Base-by-base conservation (phyloP, 2,329 filamentous ascomycete genomes). In the Tolypocladium guangdongense region DNA sequence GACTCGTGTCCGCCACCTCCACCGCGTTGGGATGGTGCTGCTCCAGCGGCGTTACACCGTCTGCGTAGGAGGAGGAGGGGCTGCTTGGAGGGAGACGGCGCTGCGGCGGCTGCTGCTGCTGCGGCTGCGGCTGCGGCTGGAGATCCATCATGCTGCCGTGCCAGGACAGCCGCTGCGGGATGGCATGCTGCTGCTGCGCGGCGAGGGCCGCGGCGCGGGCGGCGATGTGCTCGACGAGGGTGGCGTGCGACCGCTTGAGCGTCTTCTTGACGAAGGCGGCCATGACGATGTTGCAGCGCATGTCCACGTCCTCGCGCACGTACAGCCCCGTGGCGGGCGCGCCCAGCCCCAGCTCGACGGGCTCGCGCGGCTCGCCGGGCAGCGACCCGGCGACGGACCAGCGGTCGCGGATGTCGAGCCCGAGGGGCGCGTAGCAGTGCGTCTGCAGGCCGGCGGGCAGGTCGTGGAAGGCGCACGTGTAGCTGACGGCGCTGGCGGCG, bases 401-500 rank as follows among this genome's bases (percentile, higher is more conserved):
- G 68, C 85, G 86, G 49, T 82, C 85, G 55, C 83, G 82, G 60
- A 95, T 87, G 57, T 93, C 84, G 51, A 95, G 78, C 12, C 88
- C 88, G 64, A 90, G 80, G 0, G 90, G 89, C 4, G 89, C 90
- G 63, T 90, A 92, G 62, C 85, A 84, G 66, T 95, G 90, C 16
- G 89, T 95, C 70, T 90, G 84, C 32, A 95, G 69, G 6, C 90
- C 89, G 53, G 79, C 74, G 4, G 82, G 74, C 22, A 89, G 74
- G 63, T 95, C 81, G 68, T 89, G 81, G 66, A 95, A 95, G 62
- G 87, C 89, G 52, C 82, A 87, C 43, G 86, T 88, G 73, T 95
- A 95, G 33, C 78, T 82, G 54, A 95, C 78, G 62, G 87, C 83
- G 55, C 86, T 81, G 18, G 78, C 78, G 45, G 80, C 75, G 4